phyloP scores from a whole-genome alignment of 148 eudicot species.

The Rhododendron henanense region DNA sequence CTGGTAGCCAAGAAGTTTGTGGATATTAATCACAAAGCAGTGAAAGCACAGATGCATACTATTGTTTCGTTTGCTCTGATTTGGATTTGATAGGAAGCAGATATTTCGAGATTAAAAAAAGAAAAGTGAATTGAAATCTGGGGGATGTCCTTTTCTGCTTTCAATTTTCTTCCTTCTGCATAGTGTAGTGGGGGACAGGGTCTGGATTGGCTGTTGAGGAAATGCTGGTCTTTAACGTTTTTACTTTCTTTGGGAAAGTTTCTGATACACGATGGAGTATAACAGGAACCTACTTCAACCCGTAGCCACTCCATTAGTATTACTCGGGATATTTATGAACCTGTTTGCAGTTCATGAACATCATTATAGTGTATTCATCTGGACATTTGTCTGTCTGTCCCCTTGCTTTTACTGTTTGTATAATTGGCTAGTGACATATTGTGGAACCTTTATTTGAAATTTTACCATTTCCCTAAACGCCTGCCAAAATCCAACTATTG shows the following conservation, averaged over 20 bases:
- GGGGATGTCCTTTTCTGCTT: not conserved
- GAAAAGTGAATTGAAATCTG: not conserved
- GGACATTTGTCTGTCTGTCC: no score
- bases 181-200: not conserved
- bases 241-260: conserved; percentile 3
- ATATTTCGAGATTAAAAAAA: not conserved
- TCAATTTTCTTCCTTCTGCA: not conserved
- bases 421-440: not conserved
- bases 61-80: not conserved
- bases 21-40: not conserved
- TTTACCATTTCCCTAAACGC: not conserved
- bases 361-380: not conserved
- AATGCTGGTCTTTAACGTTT: not conserved
- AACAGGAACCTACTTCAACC: not conserved
- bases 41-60: not conserved
- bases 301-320: not conserved
- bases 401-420: not conserved
- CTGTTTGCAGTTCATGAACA: not conserved
- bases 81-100: not conserved
- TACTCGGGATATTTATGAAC: not conserved
- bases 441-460: not conserved
- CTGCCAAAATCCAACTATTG: not conserved
- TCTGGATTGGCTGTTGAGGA: not conserved
- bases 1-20: not conserved
- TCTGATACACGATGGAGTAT: not conserved